These are phyloP conservation scores for Obba rivulosa DNA, from an alignment of 768 basidiomycete species.

Conservation along the genomic window DNA sequence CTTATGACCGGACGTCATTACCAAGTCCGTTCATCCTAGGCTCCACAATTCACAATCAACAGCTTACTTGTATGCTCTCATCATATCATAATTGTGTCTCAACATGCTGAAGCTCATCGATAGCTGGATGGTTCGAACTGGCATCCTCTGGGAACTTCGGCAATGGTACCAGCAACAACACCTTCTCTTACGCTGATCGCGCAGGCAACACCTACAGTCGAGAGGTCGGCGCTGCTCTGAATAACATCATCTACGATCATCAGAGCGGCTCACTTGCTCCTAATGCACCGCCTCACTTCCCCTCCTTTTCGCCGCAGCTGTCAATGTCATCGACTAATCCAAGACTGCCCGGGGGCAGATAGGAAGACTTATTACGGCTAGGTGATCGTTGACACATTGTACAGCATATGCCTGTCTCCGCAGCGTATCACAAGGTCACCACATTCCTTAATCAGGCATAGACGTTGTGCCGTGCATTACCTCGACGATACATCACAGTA, in stretches of 20 bases:
- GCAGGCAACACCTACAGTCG: slow-evolving; percentile 60
- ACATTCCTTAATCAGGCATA: no score
- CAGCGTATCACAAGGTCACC: no score
- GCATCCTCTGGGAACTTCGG: slow-evolving; percentile 43
- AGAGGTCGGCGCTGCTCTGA: slow-evolving; percentile 52
- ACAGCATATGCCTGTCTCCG: no score
- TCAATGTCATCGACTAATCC: slow-evolving; percentile 36
- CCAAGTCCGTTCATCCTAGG: slow-evolving; percentile 56
- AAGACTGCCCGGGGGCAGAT: slow-evolving; percentile 38
- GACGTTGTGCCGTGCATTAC: no score
- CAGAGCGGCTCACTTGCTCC: slow-evolving; percentile 47
- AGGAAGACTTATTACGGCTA: no score
- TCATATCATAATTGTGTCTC: slow-evolving; percentile 11
- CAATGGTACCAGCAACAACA: slow-evolving; percentile 68
- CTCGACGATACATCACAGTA: no score
- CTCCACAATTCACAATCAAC: slow-evolving; percentile 55
- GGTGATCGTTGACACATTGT: slow-evolving; percentile 58
- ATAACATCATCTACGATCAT: slow-evolving; percentile 57
- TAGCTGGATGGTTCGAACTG: slow-evolving; percentile 46
- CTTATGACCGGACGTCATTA: slow-evolving; percentile 52
- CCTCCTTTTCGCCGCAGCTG: slow-evolving; percentile 21
- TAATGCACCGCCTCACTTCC: not conserved
- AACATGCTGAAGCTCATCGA: not conserved
- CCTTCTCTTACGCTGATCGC: slow-evolving; percentile 54
- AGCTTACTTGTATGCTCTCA: slow-evolving; percentile 46